These are phyloP conservation scores for Lotmaria passim DNA, from an alignment of 208 protist genomes.

Conservation along the genomic window DNA sequence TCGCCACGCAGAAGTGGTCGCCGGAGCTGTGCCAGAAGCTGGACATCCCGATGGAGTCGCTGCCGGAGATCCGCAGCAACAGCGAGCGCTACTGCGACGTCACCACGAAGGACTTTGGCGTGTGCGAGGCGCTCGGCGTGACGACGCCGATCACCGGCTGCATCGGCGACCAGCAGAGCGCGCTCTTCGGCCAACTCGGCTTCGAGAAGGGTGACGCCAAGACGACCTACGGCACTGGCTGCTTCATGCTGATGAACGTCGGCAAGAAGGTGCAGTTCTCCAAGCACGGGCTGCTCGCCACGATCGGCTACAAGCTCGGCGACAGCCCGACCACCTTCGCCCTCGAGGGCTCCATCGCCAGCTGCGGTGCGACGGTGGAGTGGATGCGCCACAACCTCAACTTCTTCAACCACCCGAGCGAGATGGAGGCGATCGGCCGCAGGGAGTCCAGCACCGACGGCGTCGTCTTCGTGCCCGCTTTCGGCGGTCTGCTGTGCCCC, in stretches of 20 bases:
- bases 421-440: slow-evolving; percentile 70
- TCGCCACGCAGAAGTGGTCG: slow-evolving; percentile 94
- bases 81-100: slow-evolving; percentile 69
- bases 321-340: slow-evolving; percentile 61
- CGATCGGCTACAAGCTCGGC: slow-evolving; percentile 94
- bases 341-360: slow-evolving; percentile 93
- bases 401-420: slow-evolving; percentile 65
- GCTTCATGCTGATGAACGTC: slow-evolving; percentile 98
- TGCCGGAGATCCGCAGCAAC: slow-evolving; percentile 94
- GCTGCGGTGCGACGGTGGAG: slow-evolving; percentile 89
- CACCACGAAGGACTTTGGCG: slow-evolving; percentile 35
- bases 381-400: slow-evolving; percentile 95
- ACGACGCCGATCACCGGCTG: slow-evolving; percentile 73
- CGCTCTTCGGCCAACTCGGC: slow-evolving; percentile 96
- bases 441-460: slow-evolving; percentile 69
- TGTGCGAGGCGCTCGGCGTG: slow-evolving; percentile 35
- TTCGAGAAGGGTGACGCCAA: slow-evolving; percentile 93
- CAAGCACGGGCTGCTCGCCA: slow-evolving; percentile 95
- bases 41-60: slow-evolving; percentile 76
- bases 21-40: slow-evolving; percentile 70
- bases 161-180: slow-evolving; percentile 98
- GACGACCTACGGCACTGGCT: slow-evolving; percentile 98
- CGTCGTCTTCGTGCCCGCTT: slow-evolving; percentile 98
- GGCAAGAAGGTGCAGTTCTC: slow-evolving; percentile 87
- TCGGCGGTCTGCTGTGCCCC: slow-evolving; percentile 97